phyloP scores from a whole-genome alignment of 306 rosid genomes.

The Morella rubra region DNA sequence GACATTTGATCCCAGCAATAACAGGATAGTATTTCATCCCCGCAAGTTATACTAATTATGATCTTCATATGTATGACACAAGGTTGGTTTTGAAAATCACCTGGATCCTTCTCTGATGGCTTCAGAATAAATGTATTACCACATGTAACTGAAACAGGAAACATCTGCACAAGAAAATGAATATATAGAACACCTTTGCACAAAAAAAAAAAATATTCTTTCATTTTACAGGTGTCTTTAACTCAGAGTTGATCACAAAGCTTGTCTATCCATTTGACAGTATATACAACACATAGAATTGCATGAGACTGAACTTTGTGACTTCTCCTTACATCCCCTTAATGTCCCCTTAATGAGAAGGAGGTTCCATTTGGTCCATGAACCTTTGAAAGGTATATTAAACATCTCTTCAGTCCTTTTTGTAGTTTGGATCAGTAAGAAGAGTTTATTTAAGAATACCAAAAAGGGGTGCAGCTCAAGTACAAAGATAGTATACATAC shows the following conservation, averaged over 20 bases:
- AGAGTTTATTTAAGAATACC: neutral
- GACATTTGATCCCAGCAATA: neutral
- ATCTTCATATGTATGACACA: no score
- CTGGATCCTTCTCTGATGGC: constrained; percentile 73
- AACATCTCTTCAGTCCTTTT: no score
- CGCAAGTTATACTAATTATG: neutral
- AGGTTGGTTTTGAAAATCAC: constrained; percentile 32
- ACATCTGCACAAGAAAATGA: constrained; percentile 47
- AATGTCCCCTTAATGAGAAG: neutral
- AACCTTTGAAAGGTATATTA: neutral
- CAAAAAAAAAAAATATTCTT: neutral
- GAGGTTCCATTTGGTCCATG: neutral
- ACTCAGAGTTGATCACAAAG: no score
- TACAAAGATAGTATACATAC: neutral
- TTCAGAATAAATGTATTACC: constrained; percentile 70
- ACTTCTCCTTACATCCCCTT: neutral
- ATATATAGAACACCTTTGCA: neutral
- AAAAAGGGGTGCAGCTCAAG: neutral
- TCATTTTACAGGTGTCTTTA: neutral
- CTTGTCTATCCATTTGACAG: no score
- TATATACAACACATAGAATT: neutral
- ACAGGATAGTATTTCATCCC: neutral
- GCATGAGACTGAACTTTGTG: neutral
- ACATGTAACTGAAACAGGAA: constrained; percentile 60
- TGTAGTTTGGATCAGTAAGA: no score